Conservation (phyloP, 2,329 filamentous ascomycete genomes). For the Neofusicoccum cordaticola region DNA sequence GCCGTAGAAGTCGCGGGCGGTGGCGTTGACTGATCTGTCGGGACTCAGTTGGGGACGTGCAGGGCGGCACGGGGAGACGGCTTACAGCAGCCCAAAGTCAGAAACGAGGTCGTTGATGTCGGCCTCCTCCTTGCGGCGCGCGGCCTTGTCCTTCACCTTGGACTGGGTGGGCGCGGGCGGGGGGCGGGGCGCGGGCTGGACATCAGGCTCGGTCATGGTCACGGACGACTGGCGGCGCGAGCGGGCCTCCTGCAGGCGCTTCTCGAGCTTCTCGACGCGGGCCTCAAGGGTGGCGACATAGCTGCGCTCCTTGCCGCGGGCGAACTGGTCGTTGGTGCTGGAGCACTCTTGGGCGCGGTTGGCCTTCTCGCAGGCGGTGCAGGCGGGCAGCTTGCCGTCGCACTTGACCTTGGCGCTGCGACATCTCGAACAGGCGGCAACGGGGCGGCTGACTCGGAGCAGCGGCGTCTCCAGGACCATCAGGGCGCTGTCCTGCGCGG, state of each 20-base stretch:
- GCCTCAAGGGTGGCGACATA: slow-evolving; percentile 96
- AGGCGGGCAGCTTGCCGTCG: slow-evolving; percentile 92
- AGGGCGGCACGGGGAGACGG: slow-evolving; percentile 18
- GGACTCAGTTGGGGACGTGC: slow-evolving; percentile 20
- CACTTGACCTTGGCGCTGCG: slow-evolving; percentile 96
- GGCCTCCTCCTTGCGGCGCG: slow-evolving; percentile 65
- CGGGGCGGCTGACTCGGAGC: slow-evolving; percentile 72
- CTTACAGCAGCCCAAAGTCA: slow-evolving; percentile 86
- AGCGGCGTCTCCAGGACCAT: slow-evolving; percentile 57
- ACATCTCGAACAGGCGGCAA: slow-evolving; percentile 77
- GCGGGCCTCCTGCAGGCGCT: slow-evolving; percentile 63
- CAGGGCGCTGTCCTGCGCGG: slow-evolving; percentile 20
- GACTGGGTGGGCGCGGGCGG: slow-evolving; percentile 33
- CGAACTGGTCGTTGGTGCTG: slow-evolving; percentile 93
- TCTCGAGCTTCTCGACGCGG: slow-evolving; percentile 82
- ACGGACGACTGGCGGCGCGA: slow-evolving; percentile 70
- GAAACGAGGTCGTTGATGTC: slow-evolving; percentile 91
- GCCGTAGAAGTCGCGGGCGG: slow-evolving; percentile 87
- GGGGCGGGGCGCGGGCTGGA: slow-evolving; percentile 51
- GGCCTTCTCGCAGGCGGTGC: slow-evolving; percentile 90
- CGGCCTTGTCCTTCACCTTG: slow-evolving; percentile 34
- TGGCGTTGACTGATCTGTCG: slow-evolving; percentile 82
- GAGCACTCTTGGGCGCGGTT: slow-evolving; percentile 85
- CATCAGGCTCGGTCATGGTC: slow-evolving; percentile 60
- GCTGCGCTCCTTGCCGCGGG: slow-evolving; percentile 89